Percentiles rank a stretch among this genome's conserved stretches.
These are phyloP conservation scores for Penicillium paradoxum DNA, from an alignment of 495 filamentous ascomycete genomes.

Conservation along the genomic window DNA sequence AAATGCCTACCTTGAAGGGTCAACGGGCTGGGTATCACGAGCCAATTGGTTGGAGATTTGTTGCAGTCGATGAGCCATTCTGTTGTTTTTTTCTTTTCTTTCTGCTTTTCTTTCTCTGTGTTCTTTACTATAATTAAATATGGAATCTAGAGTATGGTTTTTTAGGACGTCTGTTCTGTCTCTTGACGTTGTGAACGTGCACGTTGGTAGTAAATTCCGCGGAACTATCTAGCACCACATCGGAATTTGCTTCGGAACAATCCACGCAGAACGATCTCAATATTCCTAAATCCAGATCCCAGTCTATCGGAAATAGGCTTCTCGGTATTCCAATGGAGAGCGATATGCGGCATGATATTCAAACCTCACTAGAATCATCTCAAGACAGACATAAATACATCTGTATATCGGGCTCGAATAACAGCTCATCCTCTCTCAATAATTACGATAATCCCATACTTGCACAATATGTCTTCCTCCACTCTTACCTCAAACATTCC, in stretches of 20 bases:
- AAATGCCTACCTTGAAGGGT: neutral
- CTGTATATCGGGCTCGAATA: neutral
- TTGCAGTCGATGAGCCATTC: slow-evolving; percentile 37
- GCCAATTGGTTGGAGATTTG: slow-evolving; percentile 64
- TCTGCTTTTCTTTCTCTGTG: neutral
- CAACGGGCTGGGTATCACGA: slow-evolving; percentile 42
- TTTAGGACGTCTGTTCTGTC: neutral
- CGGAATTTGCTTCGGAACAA: neutral
- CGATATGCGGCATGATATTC: neutral
- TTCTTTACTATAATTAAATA: neutral
- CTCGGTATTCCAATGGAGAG: neutral
- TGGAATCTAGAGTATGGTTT: neutral
- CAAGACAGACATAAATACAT: neutral
- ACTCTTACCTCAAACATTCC: slow-evolving; percentile 12
- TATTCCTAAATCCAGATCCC: neutral
- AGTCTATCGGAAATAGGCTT: neutral
- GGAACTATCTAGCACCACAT: neutral
- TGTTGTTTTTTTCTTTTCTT: neutral
- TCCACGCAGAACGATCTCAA: neutral
- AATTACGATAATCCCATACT: neutral
- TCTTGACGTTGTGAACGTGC: too few relatives aligned
- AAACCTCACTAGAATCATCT: neutral
- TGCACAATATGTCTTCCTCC: slow-evolving; percentile 4
- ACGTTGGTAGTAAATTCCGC: neutral
- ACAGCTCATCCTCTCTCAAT: neutral